A percentile compares a stretch with the other conserved stretches of the same genome.
phyloP scores from a whole-genome alignment of 768 basidiomycete genomes.

The Cubamyces sp. region DNA sequence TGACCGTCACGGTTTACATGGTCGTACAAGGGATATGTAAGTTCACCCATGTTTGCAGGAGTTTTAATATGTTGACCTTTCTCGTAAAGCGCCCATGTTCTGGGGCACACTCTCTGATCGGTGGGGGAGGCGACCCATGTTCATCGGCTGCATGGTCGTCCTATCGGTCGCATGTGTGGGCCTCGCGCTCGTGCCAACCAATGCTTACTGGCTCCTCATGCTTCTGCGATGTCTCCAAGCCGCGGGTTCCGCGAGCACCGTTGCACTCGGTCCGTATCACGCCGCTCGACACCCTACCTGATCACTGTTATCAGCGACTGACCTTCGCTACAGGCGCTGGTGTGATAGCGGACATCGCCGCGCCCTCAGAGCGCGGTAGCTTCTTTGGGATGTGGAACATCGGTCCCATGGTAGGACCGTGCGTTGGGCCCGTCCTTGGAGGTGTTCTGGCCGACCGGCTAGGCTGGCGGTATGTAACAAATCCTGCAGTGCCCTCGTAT shows the following conservation, averaged over 20 bases:
- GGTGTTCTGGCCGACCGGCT: conserved; percentile 39
- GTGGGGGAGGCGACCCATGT: conserved; percentile 65
- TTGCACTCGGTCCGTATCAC: conserved; percentile 61
- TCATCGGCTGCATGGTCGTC: conserved; percentile 64
- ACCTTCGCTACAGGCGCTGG: conserved; percentile 56
- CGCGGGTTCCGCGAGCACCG: conserved; percentile 76
- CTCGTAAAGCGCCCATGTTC: conserved; percentile 44
- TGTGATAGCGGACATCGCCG: conserved; percentile 77
- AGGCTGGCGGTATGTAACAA: conserved; percentile 36
- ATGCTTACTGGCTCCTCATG: conserved; percentile 78
- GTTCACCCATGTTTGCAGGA: conserved; percentile 31
- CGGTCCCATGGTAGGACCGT: conserved; percentile 62
- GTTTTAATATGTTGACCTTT: too few relatives aligned
- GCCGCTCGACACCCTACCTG: neutral
- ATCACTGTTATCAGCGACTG: neutral
- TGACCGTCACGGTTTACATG: conserved; percentile 82
- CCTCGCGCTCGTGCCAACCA: conserved; percentile 55
- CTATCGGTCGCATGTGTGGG: conserved; percentile 69
- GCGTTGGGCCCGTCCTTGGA: conserved; percentile 53
- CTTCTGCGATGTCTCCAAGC: conserved; percentile 82
- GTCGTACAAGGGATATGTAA: conserved; percentile 65
- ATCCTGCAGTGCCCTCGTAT: neutral
- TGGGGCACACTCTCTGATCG: conserved; percentile 76
- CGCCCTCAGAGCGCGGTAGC: conserved; percentile 71
- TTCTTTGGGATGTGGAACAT: conserved; percentile 70